Evolutionary conservation across 768 basidiomycete species (phyloP), one percentile per base, ranked within the genome.

Genomic region (Termitomyces bulborhizus): DNA sequence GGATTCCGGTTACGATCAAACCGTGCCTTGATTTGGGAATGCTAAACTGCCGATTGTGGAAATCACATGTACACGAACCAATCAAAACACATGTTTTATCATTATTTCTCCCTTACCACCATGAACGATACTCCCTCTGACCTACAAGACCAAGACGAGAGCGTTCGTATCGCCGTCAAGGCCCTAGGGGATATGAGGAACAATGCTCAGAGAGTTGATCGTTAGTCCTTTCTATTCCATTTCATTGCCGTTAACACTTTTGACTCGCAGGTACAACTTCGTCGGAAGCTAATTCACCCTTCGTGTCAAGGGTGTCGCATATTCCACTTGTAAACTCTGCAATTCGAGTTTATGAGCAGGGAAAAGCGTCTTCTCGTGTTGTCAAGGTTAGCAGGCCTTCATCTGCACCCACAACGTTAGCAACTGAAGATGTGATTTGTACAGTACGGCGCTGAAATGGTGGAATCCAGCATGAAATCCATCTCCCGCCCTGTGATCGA

Each of bases 401-500:
- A 46, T 44, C 6, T 56, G 53, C 47, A 24, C 16, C 16, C 34
- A 18, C 47, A 49, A 27, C 7, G 36, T 37, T 51, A 27, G 34
- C 48, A 34, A 57, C 52, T 52, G 31, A 53, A 41, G 49, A 68
- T 68, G 56, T 63, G 52, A 67, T 65, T 41, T 58, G 41, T 15
- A 6, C 66, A 93, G 90, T 92, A 91, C 64, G 89, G 92, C 47
- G 90, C 88, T 16, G 86, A 88, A 69, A 87, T 93, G 80, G 81
- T 93, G 71, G 92, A 93, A 68, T 88, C 84, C 3, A 85, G 87
- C 53, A 84, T 93, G 39, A 88, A 86, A 68, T 79, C 84, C 16
- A 84, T 93, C 40, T 89, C 90, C 27, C 77, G 84, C 16, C 91
- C 91, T 27, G 91, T 92, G 46, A 86, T 93, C 49, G 82, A 88